Percentiles rank a stretch among this genome's conserved stretches.
Conservation (phyloP, 1,139 yeast species). For the Yamadazyma kanchanaburiensis region DNA sequence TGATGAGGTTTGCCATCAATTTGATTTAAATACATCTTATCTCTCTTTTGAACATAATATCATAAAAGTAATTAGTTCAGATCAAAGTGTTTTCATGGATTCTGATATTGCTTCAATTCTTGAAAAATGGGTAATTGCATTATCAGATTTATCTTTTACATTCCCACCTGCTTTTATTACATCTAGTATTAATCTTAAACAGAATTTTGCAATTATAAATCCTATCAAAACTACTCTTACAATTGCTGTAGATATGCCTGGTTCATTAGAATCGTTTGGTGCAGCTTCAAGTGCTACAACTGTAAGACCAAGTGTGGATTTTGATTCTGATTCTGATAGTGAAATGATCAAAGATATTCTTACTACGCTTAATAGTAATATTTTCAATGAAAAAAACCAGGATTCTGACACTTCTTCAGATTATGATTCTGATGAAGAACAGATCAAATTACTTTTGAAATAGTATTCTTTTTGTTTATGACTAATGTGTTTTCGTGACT, state of each 20-base stretch:
- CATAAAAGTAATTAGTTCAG: slow-evolving; percentile 3
- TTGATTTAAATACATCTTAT: slow-evolving; percentile 5
- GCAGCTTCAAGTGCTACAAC: no score
- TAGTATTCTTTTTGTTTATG: no score
- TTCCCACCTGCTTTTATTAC: slow-evolving; percentile 39
- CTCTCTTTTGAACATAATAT: slow-evolving; percentile 8
- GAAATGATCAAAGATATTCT: background rate
- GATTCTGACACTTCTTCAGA: background rate
- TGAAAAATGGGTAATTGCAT: slow-evolving; percentile 46
- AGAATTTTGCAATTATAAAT: no score
- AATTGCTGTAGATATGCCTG: no score
- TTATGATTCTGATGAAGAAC: background rate
- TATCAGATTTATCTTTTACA: slow-evolving; percentile 28
- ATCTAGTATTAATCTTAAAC: slow-evolving; percentile 25
- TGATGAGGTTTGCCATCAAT: no score
- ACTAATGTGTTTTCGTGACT: no score
- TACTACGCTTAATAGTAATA: background rate
- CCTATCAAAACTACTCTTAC: no score
- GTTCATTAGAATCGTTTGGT: no score
- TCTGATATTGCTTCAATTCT: slow-evolving; percentile 25
- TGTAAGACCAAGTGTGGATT: no score
- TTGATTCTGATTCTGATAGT: no score
- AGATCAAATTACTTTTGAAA: background rate
- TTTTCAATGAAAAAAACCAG: no score
- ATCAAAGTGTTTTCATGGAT: slow-evolving; percentile 14